phyloP scores from a whole-genome alignment of 768 basidiomycete genomes.

The Pulveroboletus sp. region DNA sequence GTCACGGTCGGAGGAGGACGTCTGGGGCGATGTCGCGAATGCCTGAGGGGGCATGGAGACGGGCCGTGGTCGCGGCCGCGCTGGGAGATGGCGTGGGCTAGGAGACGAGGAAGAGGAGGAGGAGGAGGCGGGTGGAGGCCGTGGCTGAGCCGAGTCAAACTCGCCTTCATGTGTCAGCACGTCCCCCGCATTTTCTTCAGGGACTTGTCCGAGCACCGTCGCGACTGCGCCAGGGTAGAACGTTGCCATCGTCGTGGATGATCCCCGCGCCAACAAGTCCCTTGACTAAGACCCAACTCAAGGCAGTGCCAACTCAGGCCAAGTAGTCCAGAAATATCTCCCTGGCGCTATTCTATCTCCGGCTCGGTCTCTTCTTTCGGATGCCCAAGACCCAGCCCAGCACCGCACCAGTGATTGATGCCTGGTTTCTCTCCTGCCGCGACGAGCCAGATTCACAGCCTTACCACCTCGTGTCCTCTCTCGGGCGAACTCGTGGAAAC shows the following conservation, averaged over 20 bases:
- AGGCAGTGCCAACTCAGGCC: constrained; percentile 24
- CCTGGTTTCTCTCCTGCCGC: not conserved
- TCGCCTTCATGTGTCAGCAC: constrained; percentile 45
- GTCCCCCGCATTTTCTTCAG: constrained; percentile 44
- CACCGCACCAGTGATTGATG: not conserved
- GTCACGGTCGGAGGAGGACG: constrained; percentile 32
- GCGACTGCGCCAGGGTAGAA: constrained; percentile 50
- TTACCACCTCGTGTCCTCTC: not conserved
- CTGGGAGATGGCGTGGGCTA: constrained; percentile 33
- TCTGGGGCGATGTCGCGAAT: constrained; percentile 33
- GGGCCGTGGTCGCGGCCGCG: constrained; percentile 47
- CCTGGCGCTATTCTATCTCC: not conserved
- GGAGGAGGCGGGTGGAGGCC: constrained; percentile 24
- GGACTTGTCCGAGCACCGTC: constrained; percentile 44
- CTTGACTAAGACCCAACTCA: constrained; percentile 12
- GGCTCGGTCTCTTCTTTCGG: not conserved
- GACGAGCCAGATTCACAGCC: not conserved
- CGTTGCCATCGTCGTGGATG: constrained; percentile 24
- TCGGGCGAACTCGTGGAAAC: not conserved
- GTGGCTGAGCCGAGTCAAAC: constrained; percentile 46
- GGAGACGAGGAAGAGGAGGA: constrained; percentile 12
- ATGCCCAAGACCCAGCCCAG: constrained; percentile 12
- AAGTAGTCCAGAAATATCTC: constrained; percentile 8
- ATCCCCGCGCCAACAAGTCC: constrained; percentile 3
- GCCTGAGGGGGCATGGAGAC: constrained; percentile 74